These are phyloP conservation scores for Aureobasidium lini DNA, from an alignment of 2,329 filamentous ascomycete species.

Conservation along the genomic window DNA sequence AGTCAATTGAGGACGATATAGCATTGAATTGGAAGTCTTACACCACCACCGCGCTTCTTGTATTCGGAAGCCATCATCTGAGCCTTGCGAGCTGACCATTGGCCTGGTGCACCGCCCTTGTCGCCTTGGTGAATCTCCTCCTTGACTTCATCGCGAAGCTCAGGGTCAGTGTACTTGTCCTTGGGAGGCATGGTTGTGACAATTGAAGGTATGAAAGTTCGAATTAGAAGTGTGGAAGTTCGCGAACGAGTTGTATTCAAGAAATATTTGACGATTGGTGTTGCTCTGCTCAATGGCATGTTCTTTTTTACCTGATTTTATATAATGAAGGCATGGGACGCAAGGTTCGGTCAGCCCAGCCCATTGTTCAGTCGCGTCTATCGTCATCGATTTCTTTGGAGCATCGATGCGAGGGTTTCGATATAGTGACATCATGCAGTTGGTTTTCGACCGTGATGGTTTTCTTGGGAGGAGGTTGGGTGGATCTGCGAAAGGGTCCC, in stretches of 20 bases:
- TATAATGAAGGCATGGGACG: not conserved
- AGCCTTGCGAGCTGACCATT: slow-evolving; percentile 43
- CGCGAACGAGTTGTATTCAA: not conserved
- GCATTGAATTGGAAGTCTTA: not conserved
- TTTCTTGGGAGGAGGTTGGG: not conserved
- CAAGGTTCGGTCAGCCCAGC: not conserved
- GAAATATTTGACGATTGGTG: not conserved
- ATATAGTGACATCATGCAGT: slow-evolving; percentile 2
- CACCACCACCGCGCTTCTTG: slow-evolving; percentile 36
- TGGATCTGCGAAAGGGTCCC: not conserved
- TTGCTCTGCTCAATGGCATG: slow-evolving; percentile 1
- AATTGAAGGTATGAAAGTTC: not conserved
- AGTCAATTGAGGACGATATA: not conserved
- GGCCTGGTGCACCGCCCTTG: slow-evolving; percentile 41
- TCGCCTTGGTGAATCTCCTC: slow-evolving; percentile 39
- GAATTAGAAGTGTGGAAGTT: not conserved
- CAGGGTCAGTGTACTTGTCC: slow-evolving; percentile 41
- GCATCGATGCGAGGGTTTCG: not conserved
- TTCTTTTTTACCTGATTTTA: not conserved
- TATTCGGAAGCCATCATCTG: slow-evolving; percentile 23
- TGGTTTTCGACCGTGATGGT: slow-evolving; percentile 3
- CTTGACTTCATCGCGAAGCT: slow-evolving; percentile 40
- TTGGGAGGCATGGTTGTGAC: slow-evolving; percentile 34
- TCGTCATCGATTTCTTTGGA: slow-evolving; percentile 9
- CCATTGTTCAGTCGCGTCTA: not conserved